Percentiles rank a stretch among this genome's conserved stretches.
phyloP scores from a whole-genome alignment of 192 early-diverging fungal species.

The Coemansia sp. region DNA sequence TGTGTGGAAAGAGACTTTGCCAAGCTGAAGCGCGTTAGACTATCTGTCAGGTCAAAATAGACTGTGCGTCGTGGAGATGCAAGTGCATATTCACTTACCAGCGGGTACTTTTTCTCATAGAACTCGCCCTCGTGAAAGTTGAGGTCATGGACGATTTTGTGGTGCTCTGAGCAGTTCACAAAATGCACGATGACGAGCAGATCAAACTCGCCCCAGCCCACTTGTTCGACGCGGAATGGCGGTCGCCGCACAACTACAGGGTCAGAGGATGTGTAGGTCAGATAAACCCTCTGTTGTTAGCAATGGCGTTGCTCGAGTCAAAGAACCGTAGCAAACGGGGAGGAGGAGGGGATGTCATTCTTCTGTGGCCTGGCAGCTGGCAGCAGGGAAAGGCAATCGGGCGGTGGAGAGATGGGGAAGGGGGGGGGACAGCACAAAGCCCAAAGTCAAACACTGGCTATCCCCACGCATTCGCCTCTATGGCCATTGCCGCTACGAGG shows the following conservation, averaged over 20 bases:
- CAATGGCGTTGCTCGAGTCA: too few species aligned
- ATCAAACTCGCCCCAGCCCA: constrained; percentile 57
- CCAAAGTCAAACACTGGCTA: too few species aligned
- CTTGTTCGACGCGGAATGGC: constrained; percentile 45
- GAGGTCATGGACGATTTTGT: constrained; percentile 48
- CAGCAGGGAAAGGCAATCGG: too few species aligned
- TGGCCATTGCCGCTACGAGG: too few species aligned
- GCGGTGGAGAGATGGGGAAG: too few species aligned
- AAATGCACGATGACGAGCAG: constrained; percentile 43
- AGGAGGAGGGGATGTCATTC: too few species aligned
- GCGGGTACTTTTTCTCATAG: constrained; percentile 23
- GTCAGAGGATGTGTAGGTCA: too few species aligned
- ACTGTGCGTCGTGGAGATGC: not conserved
- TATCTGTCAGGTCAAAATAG: not conserved
- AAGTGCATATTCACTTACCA: constrained; percentile 3
- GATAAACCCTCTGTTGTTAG: too few species aligned
- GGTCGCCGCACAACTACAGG: constrained; percentile 31
- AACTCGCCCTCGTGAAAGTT: constrained; percentile 44
- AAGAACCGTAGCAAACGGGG: too few species aligned
- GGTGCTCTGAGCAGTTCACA: constrained; percentile 21
- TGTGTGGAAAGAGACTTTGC: not conserved
- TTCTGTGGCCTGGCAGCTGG: too few species aligned
- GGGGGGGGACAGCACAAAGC: too few species aligned
- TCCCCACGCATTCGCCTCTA: too few species aligned
- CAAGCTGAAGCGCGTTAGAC: not conserved